Percentiles rank a stretch among this genome's conserved stretches.
Evolutionary conservation across 768 basidiomycete species (phyloP).

Genomic region (Termitomyces titanicus): DNA sequence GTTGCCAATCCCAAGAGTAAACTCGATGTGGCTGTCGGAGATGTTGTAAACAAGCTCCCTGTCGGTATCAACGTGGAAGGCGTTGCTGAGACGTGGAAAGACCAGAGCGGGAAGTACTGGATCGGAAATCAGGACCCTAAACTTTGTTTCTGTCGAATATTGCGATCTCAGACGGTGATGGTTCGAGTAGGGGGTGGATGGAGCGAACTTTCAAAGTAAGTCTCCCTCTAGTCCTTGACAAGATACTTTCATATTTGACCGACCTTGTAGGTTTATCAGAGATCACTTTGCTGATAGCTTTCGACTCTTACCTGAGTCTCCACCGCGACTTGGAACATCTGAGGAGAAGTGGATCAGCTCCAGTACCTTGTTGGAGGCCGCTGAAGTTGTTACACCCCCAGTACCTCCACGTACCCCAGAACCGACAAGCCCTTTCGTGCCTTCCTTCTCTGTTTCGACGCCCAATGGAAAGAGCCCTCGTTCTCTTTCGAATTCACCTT

Average conservation of each 20-base stretch:
- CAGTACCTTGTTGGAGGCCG: constrained; percentile 56
- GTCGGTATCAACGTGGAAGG: constrained; percentile 82
- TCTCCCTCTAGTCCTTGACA: constrained; percentile 11
- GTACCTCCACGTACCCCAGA: constrained; percentile 59
- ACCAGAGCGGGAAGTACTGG: constrained; percentile 94
- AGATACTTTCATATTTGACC: neutral
- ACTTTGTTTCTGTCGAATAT: constrained; percentile 87
- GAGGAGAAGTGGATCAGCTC: constrained; percentile 88
- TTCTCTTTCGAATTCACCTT: constrained; percentile 40
- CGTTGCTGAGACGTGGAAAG: constrained; percentile 83
- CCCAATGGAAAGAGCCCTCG: constrained; percentile 49
- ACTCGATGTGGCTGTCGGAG: constrained; percentile 89
- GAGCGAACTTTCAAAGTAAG: constrained; percentile 87
- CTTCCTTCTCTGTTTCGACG: constrained; percentile 64
- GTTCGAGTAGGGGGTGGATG: constrained; percentile 95
- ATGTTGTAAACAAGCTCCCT: constrained; percentile 85
- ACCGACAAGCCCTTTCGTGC: constrained; percentile 51
- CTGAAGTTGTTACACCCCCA: constrained; percentile 31
- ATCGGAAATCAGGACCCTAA: constrained; percentile 90
- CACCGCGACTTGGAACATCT: constrained; percentile 43
- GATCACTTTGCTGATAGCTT: constrained; percentile 84
- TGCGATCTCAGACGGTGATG: constrained; percentile 93
- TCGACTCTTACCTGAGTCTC: constrained; percentile 66
- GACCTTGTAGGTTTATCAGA: constrained; percentile 67
- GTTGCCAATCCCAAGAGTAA: constrained; percentile 88